Evolutionary conservation across 345 rosid genomes (phyloP), one percentile per base, ranked within the genome.

Genomic region (Eucalyptus virginea): DNA sequence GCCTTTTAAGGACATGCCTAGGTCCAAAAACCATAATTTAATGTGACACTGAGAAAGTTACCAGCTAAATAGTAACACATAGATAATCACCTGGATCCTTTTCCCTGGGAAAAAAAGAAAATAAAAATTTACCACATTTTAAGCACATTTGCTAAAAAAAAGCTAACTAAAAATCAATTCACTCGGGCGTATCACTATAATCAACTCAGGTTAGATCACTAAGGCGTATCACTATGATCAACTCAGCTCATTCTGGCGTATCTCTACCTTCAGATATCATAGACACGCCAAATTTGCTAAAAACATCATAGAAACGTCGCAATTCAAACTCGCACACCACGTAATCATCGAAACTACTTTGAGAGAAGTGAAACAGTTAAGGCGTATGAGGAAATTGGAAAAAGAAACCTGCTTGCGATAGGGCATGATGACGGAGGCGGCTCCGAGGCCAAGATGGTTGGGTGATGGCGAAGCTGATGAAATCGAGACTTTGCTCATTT

Each of bases 361-460:
- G 12, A 56, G 60, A 0, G 60, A 56, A 56, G 60, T 1, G 32
- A 60, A 60, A 60, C 28, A 23, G 60, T 56, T 56, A 56, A 1
- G 60, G 60, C 60, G 1, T 56, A 23, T 23, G 60, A 56, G 60
- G 60, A 56, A 9, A 54, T 54, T 56, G 28, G 60, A 56, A 56
- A 56, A 23, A 23, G 12, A 56, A 9, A 96, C 98, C 98, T 94
- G 93, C 91, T 91, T 95, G 87, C 96, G 93, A 47, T 96, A 96
- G 87, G 93, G 93, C 89, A 96, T 89, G 40, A 95, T 93, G 14
- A 94, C 94, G 26, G 94, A 92, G 87, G 97, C 97, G 47, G 96
- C 98, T 93, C 95, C 98, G 44, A 92, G 92, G 87, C 95, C 99
- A 34, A 98, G 95, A 42, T 96, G 60, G 96, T 89, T 92, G 93